Evolutionary conservation across 306 rosid species (phyloP).

Genomic region (Vigna angularis): DNA sequence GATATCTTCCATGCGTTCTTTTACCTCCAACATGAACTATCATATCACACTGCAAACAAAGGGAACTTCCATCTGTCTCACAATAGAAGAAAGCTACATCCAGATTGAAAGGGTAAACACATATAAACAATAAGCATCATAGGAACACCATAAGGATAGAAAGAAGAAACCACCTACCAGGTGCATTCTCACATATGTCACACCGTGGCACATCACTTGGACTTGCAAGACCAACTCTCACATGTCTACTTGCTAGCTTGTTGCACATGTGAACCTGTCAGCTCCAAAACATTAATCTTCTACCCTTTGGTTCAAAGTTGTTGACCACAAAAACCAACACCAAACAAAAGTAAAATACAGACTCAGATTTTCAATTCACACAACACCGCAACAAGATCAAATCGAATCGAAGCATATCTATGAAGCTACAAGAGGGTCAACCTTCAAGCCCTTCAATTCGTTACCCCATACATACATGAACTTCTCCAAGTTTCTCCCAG

Average conservation of each 20-base stretch:
- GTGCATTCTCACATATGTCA: conserved; percentile 97
- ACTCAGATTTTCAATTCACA: conserved; percentile 35
- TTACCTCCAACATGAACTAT: conserved; percentile 97
- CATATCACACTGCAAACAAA: conserved; percentile 97
- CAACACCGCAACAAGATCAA: conserved; percentile 9
- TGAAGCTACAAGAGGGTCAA: conserved; percentile 14
- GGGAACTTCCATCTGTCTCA: conserved; percentile 94
- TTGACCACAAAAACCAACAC: conserved; percentile 35
- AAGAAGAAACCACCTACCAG: conserved; percentile 58
- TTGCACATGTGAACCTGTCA: conserved; percentile 95
- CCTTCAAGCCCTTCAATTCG: conserved; percentile 22
- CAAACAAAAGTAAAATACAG: conserved; percentile 4
- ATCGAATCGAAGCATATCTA: conserved; percentile 20
- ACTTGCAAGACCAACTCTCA: conserved; percentile 94
- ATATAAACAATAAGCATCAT: conserved; percentile 38
- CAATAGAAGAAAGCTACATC: conserved; percentile 96
- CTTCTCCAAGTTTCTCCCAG: neutral
- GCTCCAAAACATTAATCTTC: conserved; percentile 35
- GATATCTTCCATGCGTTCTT: conserved; percentile 98
- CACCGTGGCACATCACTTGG: conserved; percentile 93
- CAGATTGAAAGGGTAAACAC: conserved; percentile 42
- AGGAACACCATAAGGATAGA: neutral
- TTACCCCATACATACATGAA: neutral
- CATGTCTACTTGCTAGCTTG: conserved; percentile 95
- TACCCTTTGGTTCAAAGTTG: conserved; percentile 29